Conservation (phyloP, 2,329 filamentous ascomycete genomes). For the Albophoma yamanashiensis region DNA sequence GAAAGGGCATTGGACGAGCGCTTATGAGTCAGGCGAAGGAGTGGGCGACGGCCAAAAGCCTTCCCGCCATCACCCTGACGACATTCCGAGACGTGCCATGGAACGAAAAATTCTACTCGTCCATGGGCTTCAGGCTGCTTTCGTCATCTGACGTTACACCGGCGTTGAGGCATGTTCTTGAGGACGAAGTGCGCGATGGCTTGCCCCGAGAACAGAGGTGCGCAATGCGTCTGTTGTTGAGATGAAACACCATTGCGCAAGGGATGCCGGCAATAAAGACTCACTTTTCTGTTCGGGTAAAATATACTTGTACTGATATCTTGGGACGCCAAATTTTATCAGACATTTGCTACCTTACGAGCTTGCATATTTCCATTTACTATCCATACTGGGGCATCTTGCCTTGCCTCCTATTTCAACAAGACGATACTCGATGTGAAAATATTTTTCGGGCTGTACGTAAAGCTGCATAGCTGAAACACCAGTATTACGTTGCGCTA, state of each 20-base stretch:
- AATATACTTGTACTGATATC: not conserved
- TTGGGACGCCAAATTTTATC: too few species aligned
- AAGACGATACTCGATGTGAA: too few species aligned
- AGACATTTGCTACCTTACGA: too few species aligned
- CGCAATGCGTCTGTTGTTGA: not conserved
- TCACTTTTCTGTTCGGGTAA: not conserved
- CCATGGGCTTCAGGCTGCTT: not conserved
- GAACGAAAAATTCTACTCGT: conserved; percentile 6
- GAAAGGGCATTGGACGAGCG: conserved; percentile 3
- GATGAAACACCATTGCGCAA: not conserved
- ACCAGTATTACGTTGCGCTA: too few species aligned
- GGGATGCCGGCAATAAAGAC: not conserved
- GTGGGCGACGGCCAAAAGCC: not conserved
- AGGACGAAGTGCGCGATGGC: not conserved
- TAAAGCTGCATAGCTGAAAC: too few species aligned
- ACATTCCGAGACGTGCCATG: conserved; percentile 6
- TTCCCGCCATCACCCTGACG: conserved; percentile 4
- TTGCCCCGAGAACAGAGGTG: not conserved
- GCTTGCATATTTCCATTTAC: too few species aligned
- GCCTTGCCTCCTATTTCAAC: too few species aligned
- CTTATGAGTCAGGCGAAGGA: conserved; percentile 1
- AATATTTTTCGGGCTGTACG: too few species aligned
- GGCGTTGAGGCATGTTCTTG: not conserved
- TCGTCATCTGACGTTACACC: not conserved
- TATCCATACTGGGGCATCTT: too few species aligned